Base-by-base conservation (phyloP, 768 basidiomycete genomes). In the Pisolithus tinctorius region DNA sequence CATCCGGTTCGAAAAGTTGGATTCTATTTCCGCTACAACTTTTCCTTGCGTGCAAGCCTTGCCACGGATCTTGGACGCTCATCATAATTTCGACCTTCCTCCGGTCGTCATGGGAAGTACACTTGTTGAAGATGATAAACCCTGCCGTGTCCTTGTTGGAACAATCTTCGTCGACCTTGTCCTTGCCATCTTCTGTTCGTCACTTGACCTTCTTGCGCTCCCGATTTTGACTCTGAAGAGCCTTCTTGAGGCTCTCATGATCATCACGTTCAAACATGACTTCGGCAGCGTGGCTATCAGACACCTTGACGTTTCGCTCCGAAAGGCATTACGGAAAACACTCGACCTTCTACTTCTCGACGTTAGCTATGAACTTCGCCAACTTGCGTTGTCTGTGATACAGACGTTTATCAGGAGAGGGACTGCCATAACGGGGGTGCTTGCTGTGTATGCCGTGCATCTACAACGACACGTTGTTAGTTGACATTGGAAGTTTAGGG, bases 251-350 rank as follows among this genome's bases (percentile, higher is more conserved):
- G 69, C 77, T 1, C 58, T 88, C 23, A 74, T 84, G 51, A 78
- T 87, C 40, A 71, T 83, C 53, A 74, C 86, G 20, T 81, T 83
- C 67, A 90, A 90, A 68, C 83, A 87, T 53, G 82, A 90, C 60
- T 78, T 90, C 51, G 81, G 81, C 43, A 76, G 74, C 47, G 64
- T 58, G 17, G 64, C 75, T 13, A 69, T 89, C 49, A 71, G 65
- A 46, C 79, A 80, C 58, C 72, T 86, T 27, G 80, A 82, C 44
- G 71, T 69, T 29, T 56, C 67, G 13, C 67, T 88, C 2, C 75
- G 80, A 36, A 72, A 66, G 46, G 81, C 84, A 0, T 71, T 85
- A 13, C 61, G 72, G 29, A 72, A 75, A 20, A 69, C 76, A 1
- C 64, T 83, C 47, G 81, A 79, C 29, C 59, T 82, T 8, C 58